Base-by-base conservation (phyloP, 768 basidiomycete genomes). In the Phaeotremella fagi region DNA sequence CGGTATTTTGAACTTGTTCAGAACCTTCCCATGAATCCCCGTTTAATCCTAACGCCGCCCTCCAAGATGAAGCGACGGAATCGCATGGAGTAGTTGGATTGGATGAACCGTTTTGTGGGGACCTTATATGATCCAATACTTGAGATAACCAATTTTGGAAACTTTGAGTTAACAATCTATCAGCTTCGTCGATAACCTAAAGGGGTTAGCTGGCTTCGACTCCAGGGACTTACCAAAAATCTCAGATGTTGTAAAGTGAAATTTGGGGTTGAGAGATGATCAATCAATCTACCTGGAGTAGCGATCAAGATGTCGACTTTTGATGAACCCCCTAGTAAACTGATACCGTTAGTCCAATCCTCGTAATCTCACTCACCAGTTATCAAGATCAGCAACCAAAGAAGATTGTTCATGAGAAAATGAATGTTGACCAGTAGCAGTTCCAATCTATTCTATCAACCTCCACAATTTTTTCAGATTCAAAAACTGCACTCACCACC, bases 131-230 rank as follows among this genome's bases (percentile, higher is more conserved):
- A n/a, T 80, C 76, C 6, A 95, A 77, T 3, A 98, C 87, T 65
- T 84, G 84, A 4, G 82, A 81, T 2, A 98, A 78, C 94, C 92
- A 99, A 70, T 90, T 88, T 74, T 98, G 91, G 76, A 95, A 98
- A 1, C 89, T 90, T 71, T 97, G 91, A 9, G 87, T 86, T 7
- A 99, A 80, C 0, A 99, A 80, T n/a, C 91, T 82, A 70, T 99
- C 95, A 0, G 95, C 95, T 76, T 99, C 95, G 72, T 99, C 95
- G 51, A 99, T 89, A 25, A 98, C 85, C 90, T 94, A 53, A 27
- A 20, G 11, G n/a, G n/a, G n/a, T 1, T 1, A 38, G 23, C n/a
- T 14, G 43, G 12, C 16, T 33, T 33, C 16, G 31, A 7, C 31
- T 7, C 9, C 31, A 33, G 3, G 5, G 26, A 77, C 85, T 24